phyloP scores from a whole-genome alignment of 768 basidiomycete genomes.

The Pholiota microspora region DNA sequence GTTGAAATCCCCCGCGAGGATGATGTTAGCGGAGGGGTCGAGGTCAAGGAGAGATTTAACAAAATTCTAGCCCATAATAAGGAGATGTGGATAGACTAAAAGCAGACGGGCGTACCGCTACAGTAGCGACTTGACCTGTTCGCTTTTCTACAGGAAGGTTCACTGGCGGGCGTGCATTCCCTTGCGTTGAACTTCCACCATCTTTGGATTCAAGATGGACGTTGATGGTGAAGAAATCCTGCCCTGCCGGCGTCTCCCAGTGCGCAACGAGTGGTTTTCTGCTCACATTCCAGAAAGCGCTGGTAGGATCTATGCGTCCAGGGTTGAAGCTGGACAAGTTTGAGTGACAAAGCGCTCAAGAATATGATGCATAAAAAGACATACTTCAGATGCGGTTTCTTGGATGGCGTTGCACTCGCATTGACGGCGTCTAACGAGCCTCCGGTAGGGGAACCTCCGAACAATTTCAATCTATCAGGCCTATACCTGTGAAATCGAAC shows the following conservation, averaged over 20 bases:
- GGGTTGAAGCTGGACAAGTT: slow-evolving; percentile 51
- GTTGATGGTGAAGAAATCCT: slow-evolving; percentile 56
- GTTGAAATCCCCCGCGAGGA: slow-evolving; percentile 63
- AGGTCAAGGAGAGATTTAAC: slow-evolving; percentile 41
- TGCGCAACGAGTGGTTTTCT: slow-evolving; percentile 61
- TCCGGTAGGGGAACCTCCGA: slow-evolving; percentile 44
- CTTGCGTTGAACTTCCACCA: slow-evolving; percentile 52
- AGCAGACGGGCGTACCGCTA: slow-evolving; percentile 38
- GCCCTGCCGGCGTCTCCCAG: slow-evolving; percentile 46
- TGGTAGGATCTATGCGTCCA: slow-evolving; percentile 60
- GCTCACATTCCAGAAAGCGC: slow-evolving; percentile 50
- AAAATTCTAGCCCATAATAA: slow-evolving; percentile 42
- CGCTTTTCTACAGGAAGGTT: slow-evolving; percentile 51
- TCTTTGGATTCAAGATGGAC: slow-evolving; percentile 59
- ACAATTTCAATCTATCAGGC: slow-evolving; percentile 46
- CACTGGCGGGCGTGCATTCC: slow-evolving; percentile 56
- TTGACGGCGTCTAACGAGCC: slow-evolving; percentile 44
- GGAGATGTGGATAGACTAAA: background rate
- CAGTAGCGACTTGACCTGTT: slow-evolving; percentile 45
- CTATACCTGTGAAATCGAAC: slow-evolving; percentile 32
- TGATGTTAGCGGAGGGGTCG: slow-evolving; percentile 44
- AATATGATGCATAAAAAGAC: background rate
- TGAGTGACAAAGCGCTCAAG: background rate
- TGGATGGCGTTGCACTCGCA: slow-evolving; percentile 27
- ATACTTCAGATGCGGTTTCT: slow-evolving; percentile 42